Evolutionary conservation across 306 rosid species (phyloP), one percentile per base, ranked within the genome.

Genomic region (Trifolium fragiferum): DNA sequence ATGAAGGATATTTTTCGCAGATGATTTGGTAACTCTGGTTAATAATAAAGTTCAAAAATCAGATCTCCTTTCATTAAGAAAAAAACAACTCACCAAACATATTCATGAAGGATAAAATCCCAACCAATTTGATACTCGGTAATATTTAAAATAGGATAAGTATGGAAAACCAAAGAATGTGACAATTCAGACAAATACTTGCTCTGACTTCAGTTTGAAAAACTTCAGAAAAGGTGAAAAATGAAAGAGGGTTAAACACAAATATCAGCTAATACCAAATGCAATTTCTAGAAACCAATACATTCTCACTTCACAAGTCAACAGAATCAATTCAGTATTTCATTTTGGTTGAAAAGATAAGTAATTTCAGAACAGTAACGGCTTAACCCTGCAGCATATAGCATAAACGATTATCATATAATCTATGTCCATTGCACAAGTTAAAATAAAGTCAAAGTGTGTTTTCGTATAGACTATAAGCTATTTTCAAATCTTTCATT

Each of bases 1-100:
- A 93, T n/a, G 97, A 89, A 70, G 98, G 98, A 79, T 93, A 80
- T 74, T 87, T 89, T 88, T 93, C 98, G 10, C 98, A 93, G 23
- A 93, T 82, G 25, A 27, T n/a, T 88, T 91, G 97, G 80, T 93
- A 93, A 78, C 97, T 93, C 98, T 93, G 83, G 61, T 72, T 43
- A 77, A 23, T 72, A 47, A 74, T 5, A 58, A 61, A 65, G 32
- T 11, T 60, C 18, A 60, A 78, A 61, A 76, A 73, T 83, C 58
- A 85, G 82, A 78, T 70, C 10, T 38, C 41, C 63, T 61, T 75
- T 53, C 43, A 16, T 6, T 3, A 43, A 71, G 78, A 37, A 54
- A 37, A 62, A 30, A 27, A 51, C 18, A 67, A 46, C 70, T 63
- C 61, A 41, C 16, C 35, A 55, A 64, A n/a, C 40, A 55, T 25